phyloP scores from a whole-genome alignment of 2,329 filamentous ascomycete genomes.

The Elsinoe arachidis region DNA sequence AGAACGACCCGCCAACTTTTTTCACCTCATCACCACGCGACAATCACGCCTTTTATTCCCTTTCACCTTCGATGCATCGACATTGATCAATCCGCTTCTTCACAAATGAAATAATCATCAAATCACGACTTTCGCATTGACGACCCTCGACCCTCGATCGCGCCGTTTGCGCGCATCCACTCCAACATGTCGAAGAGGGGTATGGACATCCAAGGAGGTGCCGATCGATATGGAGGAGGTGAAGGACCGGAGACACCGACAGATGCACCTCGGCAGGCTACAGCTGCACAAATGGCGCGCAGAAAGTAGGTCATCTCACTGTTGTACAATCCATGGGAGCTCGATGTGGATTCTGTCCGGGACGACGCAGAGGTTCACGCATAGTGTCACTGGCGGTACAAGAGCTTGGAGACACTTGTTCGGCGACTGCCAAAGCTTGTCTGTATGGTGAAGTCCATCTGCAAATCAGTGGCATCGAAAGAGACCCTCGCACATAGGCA shows the following conservation, averaged over 20 bases:
- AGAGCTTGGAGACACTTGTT: too few species aligned
- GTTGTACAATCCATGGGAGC: background rate
- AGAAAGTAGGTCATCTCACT: constrained; percentile 14
- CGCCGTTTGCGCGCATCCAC: constrained; percentile 3
- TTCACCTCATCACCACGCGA: background rate
- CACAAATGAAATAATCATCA: constrained; percentile 1
- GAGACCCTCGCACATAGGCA: background rate
- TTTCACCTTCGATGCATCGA: background rate
- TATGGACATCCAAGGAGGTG: constrained; percentile 16
- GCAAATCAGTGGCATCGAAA: too few species aligned
- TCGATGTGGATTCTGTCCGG: background rate
- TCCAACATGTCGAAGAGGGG: constrained; percentile 17
- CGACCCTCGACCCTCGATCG: constrained; percentile 6
- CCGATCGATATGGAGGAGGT: constrained; percentile 14
- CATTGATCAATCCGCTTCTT: background rate
- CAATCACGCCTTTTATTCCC: background rate
- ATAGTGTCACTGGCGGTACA: too few species aligned
- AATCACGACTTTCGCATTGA: background rate
- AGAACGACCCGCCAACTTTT: constrained; percentile 1
- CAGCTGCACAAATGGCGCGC: constrained; percentile 17
- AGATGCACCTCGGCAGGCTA: constrained; percentile 17
- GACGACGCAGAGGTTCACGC: too few species aligned
- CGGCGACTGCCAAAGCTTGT: too few species aligned
- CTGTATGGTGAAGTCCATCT: too few species aligned
- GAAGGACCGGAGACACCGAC: constrained; percentile 11